Conservation (phyloP, 2,329 filamentous ascomycete genomes). For the Diaporthe aspalathi region DNA sequence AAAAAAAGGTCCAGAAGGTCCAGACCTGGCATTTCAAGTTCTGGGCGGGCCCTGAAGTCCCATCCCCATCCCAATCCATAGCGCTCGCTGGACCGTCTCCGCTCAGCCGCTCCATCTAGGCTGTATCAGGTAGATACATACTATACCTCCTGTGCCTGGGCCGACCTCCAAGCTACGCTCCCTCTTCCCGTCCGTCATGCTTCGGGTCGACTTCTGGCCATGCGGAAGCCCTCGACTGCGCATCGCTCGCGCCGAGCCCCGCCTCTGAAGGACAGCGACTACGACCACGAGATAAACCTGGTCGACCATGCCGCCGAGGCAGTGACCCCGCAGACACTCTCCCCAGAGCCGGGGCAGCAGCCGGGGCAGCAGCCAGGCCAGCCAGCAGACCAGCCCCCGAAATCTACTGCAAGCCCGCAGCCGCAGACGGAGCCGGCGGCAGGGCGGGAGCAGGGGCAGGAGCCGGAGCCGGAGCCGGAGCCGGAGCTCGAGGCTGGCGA, state of each 20-base stretch:
- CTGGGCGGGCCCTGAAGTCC: conserved; percentile 16
- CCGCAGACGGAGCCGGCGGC: background rate
- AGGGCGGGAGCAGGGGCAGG: background rate
- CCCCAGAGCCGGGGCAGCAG: conserved; percentile 26
- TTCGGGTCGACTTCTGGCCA: conserved; percentile 30
- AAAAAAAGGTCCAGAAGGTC: no score
- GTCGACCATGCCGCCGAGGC: conserved; percentile 62
- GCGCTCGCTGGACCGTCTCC: conserved; percentile 11
- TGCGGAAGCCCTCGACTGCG: conserved; percentile 44
- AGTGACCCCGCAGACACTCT: conserved; percentile 27
- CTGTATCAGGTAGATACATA: background rate
- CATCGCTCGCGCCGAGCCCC: conserved; percentile 67
- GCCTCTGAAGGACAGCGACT: conserved; percentile 69
- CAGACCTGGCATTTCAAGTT: conserved; percentile 4
- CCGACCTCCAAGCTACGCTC: background rate
- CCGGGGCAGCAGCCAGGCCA: conserved; percentile 11
- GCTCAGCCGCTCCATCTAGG: conserved; percentile 1
- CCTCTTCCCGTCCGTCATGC: conserved; percentile 33
- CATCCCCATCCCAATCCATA: conserved; percentile 13
- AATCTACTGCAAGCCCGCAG: background rate
- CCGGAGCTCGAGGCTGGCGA: background rate
- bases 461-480: background rate
- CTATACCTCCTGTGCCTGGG: background rate
- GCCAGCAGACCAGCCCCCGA: conserved; percentile 1
- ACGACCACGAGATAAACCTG: conserved; percentile 78